Evolutionary conservation across 2,329 filamentous ascomycete genomes (phyloP).

Genomic region (Fusarium acutatum): DNA sequence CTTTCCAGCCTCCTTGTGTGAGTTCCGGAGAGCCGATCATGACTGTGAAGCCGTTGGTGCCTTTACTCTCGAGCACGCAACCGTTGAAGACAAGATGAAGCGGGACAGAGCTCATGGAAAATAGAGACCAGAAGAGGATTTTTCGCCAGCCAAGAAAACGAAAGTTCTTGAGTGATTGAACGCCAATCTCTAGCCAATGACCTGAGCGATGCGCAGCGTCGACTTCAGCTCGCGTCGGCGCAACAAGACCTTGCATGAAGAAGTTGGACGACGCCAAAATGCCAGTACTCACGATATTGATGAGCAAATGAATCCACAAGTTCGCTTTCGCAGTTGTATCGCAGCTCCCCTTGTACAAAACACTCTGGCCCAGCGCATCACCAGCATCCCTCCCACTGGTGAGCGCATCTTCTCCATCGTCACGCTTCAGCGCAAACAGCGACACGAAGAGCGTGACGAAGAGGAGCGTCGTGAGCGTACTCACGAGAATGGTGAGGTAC

Average conservation of each 20-base stretch:
- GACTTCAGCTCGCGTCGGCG: conserved; percentile 45
- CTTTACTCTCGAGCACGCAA: conserved; percentile 14
- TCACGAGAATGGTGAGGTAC: conserved; percentile 7
- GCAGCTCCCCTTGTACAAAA: conserved; percentile 1
- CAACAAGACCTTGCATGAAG: conserved; percentile 47
- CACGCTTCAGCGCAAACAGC: not conserved
- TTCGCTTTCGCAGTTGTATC: not conserved
- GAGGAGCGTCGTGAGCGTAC: not conserved
- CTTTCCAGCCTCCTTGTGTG: not conserved
- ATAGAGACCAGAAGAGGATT: conserved; percentile 7
- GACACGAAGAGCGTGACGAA: conserved; percentile 13
- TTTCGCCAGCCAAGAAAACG: conserved; percentile 2
- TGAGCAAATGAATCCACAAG: conserved; percentile 24
- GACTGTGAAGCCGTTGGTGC: conserved; percentile 16
- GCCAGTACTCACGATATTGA: conserved; percentile 35
- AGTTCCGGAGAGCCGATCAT: conserved; percentile 5
- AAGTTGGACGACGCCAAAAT: conserved; percentile 49
- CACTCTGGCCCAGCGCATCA: conserved; percentile 2
- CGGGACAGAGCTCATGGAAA: conserved; percentile 11
- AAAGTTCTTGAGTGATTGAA: conserved; percentile 34
- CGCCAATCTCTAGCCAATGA: conserved; percentile 36
- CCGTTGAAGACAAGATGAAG: conserved; percentile 25
- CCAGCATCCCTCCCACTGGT: accelerated
- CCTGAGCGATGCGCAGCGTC: conserved; percentile 31
- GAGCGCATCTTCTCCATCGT: accelerated